Evolutionary conservation across 352 stramenopile species (phyloP).

Genomic region (Phytopythium aichiense): DNA sequence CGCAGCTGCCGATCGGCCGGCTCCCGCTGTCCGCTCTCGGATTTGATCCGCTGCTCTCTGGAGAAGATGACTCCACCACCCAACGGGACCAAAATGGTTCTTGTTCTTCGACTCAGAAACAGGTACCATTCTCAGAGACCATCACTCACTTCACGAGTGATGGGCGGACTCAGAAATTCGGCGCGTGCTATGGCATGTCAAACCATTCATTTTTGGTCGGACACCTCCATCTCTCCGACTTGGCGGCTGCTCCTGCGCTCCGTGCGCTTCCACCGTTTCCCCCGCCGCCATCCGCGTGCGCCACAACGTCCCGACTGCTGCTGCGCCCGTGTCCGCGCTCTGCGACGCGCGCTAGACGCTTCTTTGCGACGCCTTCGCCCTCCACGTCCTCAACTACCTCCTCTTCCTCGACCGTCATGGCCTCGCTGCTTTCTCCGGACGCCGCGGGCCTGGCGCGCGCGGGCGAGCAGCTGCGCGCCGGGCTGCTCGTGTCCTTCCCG

Average conservation of each 20-base stretch:
- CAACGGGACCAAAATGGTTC: too few species aligned
- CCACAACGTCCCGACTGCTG: not conserved
- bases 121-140: not conserved
- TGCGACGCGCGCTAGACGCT: not conserved
- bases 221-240: not conserved
- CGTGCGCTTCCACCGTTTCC: not conserved
- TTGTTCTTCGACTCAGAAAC: too few species aligned
- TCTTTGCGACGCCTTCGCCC: not conserved
- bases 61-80: too few species aligned
- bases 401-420: slow-evolving; percentile 22
- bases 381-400: too few species aligned
- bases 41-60: too few species aligned
- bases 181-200: not conserved
- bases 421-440: slow-evolving; percentile 40
- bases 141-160: not conserved
- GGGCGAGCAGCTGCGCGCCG: slow-evolving; percentile 62
- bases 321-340: not conserved
- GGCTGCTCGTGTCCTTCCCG: slow-evolving; percentile 92
- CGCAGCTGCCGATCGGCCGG: too few species aligned
- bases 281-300: not conserved
- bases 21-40: too few species aligned
- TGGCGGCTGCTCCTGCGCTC: not conserved
- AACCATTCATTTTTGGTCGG: not conserved
- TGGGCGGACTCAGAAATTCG: too few species aligned
- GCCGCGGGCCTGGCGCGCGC: slow-evolving; percentile 41